These are phyloP conservation scores for Cladosporium sp. DNA, from an alignment of 2,329 filamentous ascomycete genomes.

Conservation along the genomic window DNA sequence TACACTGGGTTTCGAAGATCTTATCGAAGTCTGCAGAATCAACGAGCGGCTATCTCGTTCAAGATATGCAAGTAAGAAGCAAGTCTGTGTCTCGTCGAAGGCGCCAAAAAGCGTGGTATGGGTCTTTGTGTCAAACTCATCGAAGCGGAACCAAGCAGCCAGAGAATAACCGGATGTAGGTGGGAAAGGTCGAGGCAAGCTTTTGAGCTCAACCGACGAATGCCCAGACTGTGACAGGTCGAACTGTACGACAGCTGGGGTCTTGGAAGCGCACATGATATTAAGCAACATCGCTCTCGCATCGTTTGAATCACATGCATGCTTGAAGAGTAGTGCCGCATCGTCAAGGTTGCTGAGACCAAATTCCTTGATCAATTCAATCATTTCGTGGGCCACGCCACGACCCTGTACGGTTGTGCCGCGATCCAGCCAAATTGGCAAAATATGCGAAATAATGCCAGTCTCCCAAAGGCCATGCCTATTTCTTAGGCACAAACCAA, in stretches of 20 bases:
- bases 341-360: constrained; percentile 80
- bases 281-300: constrained; percentile 68
- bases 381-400: constrained; percentile 12
- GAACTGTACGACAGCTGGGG: constrained; percentile 86
- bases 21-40: constrained; percentile 92
- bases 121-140: constrained; percentile 75
- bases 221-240: constrained; percentile 85
- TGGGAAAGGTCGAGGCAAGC: constrained; percentile 80
- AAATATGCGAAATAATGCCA: constrained; percentile 5
- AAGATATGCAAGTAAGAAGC: constrained; percentile 88
- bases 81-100: constrained; percentile 86
- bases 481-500: constrained; percentile 17
- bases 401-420: not conserved
- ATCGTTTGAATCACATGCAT: constrained; percentile 48
- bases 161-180: constrained; percentile 84
- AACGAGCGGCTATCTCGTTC: constrained; percentile 92
- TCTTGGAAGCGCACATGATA: constrained; percentile 68
- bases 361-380: constrained; percentile 63
- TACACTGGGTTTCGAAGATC: constrained; percentile 79
- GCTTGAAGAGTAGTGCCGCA: constrained; percentile 69
- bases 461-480: constrained; percentile 24
- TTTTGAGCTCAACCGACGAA: constrained; percentile 83
- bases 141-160: constrained; percentile 81
- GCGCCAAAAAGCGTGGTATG: constrained; percentile 96
- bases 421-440: constrained; percentile 2